Evolutionary conservation across 2,329 filamentous ascomycete species (phyloP), one percentile per base, ranked within the genome.

Genomic region (Verticillium alfalfae): DNA sequence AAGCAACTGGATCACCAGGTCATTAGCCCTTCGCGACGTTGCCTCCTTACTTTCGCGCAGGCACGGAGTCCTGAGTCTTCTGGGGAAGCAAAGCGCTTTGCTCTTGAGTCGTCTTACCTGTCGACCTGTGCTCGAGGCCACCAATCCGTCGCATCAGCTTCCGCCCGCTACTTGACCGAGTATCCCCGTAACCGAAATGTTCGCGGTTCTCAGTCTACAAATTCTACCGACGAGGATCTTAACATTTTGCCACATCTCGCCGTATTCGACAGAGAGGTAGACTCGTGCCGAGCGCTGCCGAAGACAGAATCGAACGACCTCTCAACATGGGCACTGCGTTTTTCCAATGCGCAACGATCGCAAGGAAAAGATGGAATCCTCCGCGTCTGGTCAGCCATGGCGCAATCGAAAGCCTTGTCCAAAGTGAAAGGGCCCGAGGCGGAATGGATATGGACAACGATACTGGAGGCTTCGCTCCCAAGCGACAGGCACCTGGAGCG

Each of bases 391-490:
- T 61, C 67, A 22, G 68, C 66, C 15, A 39, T 75, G 10, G 61
- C 66, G 13, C 60, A 62, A 49, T 66, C 69, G 16, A 65, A 62
- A 45, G 61, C 63, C 49, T 61, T 75, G 16, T 55, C 57, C 56
- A 60, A 70, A 34, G 67, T 70, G 15, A 60, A 67, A 4, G 69
- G 69, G 8, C 38, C 66, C 3, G 63, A 66, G 7, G 70, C 72
- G 3, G 58, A 62, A 31, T 56, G 58, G 1, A 73, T 76, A 36
- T 75, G 72, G 73, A 52, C 60, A 31, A 63, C 66, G 1, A 66
- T 66, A 13, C 59, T 78, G 31, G 63, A 63, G 9, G 70, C 71
- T 34, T 70, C 73, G 16, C 59, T 76, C 34, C 59, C 63, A 15
- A 58, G 69, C 18, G 63, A 70, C 37, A 60, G 57, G 12, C 68